Conservation (phyloP, 78 protist species). For the Dictyostelium purpureum region DNA sequence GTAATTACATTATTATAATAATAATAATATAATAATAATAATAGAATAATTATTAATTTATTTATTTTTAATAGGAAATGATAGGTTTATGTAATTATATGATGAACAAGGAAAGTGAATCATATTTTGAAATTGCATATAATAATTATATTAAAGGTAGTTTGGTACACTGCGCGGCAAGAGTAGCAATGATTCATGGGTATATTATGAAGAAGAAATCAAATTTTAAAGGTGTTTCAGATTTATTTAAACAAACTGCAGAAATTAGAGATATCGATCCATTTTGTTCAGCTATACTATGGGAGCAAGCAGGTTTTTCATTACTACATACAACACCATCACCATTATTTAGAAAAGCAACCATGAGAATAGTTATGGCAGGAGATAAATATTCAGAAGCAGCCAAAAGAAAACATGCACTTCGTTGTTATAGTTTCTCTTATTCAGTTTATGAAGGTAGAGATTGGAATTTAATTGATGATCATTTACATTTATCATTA, state of each 20-base stretch:
- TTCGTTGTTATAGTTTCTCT: slow-evolving; percentile 53
- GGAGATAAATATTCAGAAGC: slow-evolving; percentile 70
- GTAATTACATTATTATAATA: not conserved
- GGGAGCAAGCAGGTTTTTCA: slow-evolving; percentile 70
- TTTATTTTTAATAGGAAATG: slow-evolving; percentile 51
- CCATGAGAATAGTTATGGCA: slow-evolving; percentile 63
- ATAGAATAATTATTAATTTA: not conserved
- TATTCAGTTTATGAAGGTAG: slow-evolving; percentile 65
- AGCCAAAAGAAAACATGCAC: slow-evolving; percentile 50
- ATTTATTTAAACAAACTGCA: slow-evolving; percentile 46
- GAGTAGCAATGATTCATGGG: slow-evolving; percentile 63
- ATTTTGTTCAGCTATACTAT: slow-evolving; percentile 59
- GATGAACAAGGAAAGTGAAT: slow-evolving; percentile 59
- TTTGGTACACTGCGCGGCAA: slow-evolving; percentile 27
- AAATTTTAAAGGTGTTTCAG: slow-evolving; percentile 39
- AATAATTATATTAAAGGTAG: slow-evolving; percentile 21
- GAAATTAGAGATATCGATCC: slow-evolving; percentile 40
- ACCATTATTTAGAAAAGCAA: slow-evolving; percentile 61
- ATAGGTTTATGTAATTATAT: slow-evolving; percentile 73
- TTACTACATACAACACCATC: slow-evolving; percentile 18
- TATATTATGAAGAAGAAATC: slow-evolving; percentile 42
- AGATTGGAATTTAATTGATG: slow-evolving; percentile 68
- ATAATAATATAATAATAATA: not conserved
- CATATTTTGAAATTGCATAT: slow-evolving; percentile 57
- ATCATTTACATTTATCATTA: slow-evolving; percentile 66